Conservation (phyloP, 129 eudicot genomes). For the Deinandra increscens region DNA sequence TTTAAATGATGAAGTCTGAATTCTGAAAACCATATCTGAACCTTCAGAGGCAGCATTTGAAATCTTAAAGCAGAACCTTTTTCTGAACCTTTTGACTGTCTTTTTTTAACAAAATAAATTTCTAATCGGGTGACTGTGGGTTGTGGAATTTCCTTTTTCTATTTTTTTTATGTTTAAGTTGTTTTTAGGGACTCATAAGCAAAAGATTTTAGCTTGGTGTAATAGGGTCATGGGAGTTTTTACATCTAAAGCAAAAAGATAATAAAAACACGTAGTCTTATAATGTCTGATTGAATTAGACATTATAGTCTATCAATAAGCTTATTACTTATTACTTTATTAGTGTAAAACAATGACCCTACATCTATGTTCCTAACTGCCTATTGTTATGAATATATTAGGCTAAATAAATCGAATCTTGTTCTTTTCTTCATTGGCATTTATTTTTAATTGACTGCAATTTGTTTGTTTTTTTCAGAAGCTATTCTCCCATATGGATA, state of each 20-base stretch:
- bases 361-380: neutral
- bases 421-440: neutral
- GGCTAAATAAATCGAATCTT: neutral
- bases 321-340: too few species aligned
- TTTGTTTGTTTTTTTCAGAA: slow-evolving; percentile 46
- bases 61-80: neutral
- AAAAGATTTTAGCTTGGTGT: neutral
- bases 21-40: too few species aligned
- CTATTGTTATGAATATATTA: neutral
- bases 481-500: slow-evolving; percentile 65
- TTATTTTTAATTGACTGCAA: neutral
- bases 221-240: neutral
- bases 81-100: neutral
- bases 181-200: neutral
- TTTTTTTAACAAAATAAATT: neutral
- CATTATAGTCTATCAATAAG: neutral
- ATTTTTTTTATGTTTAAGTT: neutral
- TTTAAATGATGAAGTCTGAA: neutral
- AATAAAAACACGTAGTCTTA: neutral
- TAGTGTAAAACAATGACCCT: neutral
- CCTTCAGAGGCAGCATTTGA: neutral
- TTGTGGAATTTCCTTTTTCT: neutral
- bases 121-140: neutral
- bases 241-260: neutral
- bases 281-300: neutral